Percentiles rank a stretch among this genome's conserved stretches.
Evolutionary conservation across 441 rosid species (phyloP).

Genomic region (Syzygium malaccense): DNA sequence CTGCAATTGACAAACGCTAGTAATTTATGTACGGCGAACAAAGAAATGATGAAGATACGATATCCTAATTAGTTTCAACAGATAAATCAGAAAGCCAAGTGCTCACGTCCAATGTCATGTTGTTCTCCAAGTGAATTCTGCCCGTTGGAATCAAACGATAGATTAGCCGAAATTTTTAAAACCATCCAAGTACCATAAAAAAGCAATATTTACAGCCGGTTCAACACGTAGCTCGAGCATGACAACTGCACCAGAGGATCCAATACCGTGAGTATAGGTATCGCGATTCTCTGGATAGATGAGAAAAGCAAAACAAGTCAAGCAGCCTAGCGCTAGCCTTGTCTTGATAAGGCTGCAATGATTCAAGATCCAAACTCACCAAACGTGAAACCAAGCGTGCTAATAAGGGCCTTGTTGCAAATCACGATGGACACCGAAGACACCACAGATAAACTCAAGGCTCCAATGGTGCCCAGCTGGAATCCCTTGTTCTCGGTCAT

Average conservation of each 20-base stretch:
- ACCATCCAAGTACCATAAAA: not conserved
- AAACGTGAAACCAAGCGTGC: slow-evolving; percentile 88
- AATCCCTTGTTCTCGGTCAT: slow-evolving; percentile 85
- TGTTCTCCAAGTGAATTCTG: not conserved
- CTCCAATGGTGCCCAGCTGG: slow-evolving; percentile 93
- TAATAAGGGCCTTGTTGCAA: slow-evolving; percentile 97
- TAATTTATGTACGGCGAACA: not conserved
- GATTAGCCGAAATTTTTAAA: not conserved
- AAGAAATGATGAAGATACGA: not conserved
- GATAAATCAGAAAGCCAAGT: not conserved
- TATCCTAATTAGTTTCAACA: not conserved
- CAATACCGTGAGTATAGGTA: not conserved
- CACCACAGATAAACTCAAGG: slow-evolving; percentile 84
- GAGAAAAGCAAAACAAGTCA: too few relatives aligned
- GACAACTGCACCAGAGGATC: not conserved
- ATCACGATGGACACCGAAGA: slow-evolving; percentile 97
- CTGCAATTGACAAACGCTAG: not conserved
- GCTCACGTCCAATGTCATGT: not conserved
- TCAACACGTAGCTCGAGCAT: not conserved
- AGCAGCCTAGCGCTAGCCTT: not conserved
- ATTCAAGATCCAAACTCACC: slow-evolving; percentile 28
- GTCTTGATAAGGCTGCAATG: not conserved
- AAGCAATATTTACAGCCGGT: not conserved
- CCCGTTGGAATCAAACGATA: not conserved
- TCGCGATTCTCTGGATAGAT: not conserved